Base-by-base conservation (phyloP, 2,329 filamentous ascomycete species). In the Macrophomina phaseolina region DNA sequence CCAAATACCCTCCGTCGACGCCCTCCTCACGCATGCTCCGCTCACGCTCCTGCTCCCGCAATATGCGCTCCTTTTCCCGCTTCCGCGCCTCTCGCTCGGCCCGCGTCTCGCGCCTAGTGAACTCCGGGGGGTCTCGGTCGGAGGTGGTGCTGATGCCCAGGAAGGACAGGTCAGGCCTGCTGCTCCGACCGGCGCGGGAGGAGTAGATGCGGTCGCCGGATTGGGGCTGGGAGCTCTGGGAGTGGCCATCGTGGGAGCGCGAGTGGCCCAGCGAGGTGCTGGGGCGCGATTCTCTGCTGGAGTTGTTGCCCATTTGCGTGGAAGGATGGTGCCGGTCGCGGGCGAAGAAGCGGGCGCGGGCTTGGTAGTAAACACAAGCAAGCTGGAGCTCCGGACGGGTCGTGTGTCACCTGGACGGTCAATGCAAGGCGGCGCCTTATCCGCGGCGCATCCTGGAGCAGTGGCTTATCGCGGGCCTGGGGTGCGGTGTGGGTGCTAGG, bases 1-100 rank as follows among this genome's bases (percentile, higher is more conserved):
- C 95, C 56, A 99, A 82, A 80, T 90, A 99, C 28, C 95, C 95
- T 23, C 95, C 95, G 78, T 99, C 95, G 3, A 98, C 91, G 77
- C 94, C 89, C 76, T 99, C 95, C 73, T 97, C 94, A 70, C 85
- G 89, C 81, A 98, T 89, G 75, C 95, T 99, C 70, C 91, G 87
- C 78, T 97, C 94, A 56, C 95, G 88, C 77, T 99, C 95, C 77
- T 93, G 93, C 51, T 90, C 80, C 67, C 95, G 86, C 45, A 87
- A 85, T 16, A 86, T 82, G 53, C 92, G 89, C 78, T 98, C 94
- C 74, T 89, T 91, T 77, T 97, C 94, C 65, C 93, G 81, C 69
- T 90, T 91, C 69, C 94, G 87, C 23, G 93, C 93, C 77, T 99
- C 95, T 49, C 93, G 87, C 80, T 98, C 95, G 72, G 94, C 92